Evolutionary conservation across 2,329 filamentous ascomycete species (phyloP), one percentile per base, ranked within the genome.

Genomic region (Stagonosporopsis cucurbitacearum): DNA sequence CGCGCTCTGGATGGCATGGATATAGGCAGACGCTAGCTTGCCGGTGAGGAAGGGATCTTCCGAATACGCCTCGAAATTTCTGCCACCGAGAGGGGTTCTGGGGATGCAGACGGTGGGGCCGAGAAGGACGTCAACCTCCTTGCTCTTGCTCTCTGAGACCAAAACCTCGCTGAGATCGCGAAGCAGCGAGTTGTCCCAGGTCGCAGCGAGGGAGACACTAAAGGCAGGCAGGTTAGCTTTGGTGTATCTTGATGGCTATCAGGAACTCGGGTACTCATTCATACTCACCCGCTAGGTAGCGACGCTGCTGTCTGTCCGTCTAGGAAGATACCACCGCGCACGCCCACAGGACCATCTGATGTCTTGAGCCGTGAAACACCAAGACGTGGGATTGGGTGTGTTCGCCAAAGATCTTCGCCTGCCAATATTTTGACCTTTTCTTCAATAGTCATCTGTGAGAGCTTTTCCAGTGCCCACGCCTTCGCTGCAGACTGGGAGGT

Each of bases 21-120:
- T 13, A 13, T 25, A 5, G 8, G 17, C 8, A 9, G 30, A 2
- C 2, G 43, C 43, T 22, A 35, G 2, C 19, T 22, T 25, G 3
- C 43, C 43, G 3, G 30, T 25, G 3, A 46, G 43, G 28, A 46
- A 22, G 3, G 54, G 58, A 26, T 63, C 58, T 32, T 65, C 62
- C 22, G 33, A 49, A 36, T 41, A 65, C n/a, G 26, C 50, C 40
- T 63, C 57, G 32, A 59, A 63, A 17, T 43, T 46, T 6, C 64
- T 40, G 7, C 63, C 63, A 7, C 58, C 60, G 3, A 63, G 39
- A 6, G 62, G 60, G 1, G 42, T 42, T 23, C 58, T 42, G 8
- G 40, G 35, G 1, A 63, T 60, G 40, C 76, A 71, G 55, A 77
- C 73, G 44, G 67, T 75, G 15, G 62, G 62, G 1, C 41, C 62